Percentiles rank a stretch among this genome's conserved stretches.
Conservation (phyloP, 495 filamentous ascomycete genomes). For the Penicillium lividum region DNA sequence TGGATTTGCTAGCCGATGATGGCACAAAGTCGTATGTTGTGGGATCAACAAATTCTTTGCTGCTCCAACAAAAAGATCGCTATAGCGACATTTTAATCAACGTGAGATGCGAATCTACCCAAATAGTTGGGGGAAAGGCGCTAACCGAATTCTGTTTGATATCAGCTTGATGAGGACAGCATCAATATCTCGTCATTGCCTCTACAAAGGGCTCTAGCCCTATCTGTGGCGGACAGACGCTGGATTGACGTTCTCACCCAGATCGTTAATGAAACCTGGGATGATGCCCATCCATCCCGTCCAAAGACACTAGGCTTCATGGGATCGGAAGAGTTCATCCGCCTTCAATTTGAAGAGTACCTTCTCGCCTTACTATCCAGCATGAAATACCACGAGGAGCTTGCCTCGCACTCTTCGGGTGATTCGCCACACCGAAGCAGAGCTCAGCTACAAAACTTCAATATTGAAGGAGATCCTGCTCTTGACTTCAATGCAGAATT, state of each 20-base stretch:
- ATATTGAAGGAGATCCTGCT: slow-evolving; percentile 79
- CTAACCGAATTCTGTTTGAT: not conserved
- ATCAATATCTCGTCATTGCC: slow-evolving; percentile 81
- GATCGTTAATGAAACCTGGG: slow-evolving; percentile 94
- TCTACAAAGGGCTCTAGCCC: slow-evolving; percentile 71
- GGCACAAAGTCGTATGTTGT: slow-evolving; percentile 97
- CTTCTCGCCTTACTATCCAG: slow-evolving; percentile 83
- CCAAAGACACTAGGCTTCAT: slow-evolving; percentile 94
- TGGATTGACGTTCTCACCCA: slow-evolving; percentile 97
- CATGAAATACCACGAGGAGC: slow-evolving; percentile 84
- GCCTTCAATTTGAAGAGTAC: slow-evolving; percentile 97
- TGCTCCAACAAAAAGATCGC: slow-evolving; percentile 92
- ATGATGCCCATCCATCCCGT: slow-evolving; percentile 80
- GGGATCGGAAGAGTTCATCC: slow-evolving; percentile 96
- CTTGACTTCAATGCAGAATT: slow-evolving; percentile 74
- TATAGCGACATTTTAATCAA: slow-evolving; percentile 98
- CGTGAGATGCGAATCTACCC: slow-evolving; percentile 35
- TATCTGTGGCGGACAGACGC: slow-evolving; percentile 84
- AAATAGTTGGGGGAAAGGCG: not conserved
- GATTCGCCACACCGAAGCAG: slow-evolving; percentile 34
- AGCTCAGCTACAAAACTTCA: slow-evolving; percentile 40
- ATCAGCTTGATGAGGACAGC: slow-evolving; percentile 78
- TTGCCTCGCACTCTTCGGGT: slow-evolving; percentile 39
- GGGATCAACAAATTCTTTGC: slow-evolving; percentile 91
- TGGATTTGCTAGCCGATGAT: slow-evolving; percentile 90